Conservation (phyloP, 148 eudicot genomes). For the Camellia granthamiana region DNA sequence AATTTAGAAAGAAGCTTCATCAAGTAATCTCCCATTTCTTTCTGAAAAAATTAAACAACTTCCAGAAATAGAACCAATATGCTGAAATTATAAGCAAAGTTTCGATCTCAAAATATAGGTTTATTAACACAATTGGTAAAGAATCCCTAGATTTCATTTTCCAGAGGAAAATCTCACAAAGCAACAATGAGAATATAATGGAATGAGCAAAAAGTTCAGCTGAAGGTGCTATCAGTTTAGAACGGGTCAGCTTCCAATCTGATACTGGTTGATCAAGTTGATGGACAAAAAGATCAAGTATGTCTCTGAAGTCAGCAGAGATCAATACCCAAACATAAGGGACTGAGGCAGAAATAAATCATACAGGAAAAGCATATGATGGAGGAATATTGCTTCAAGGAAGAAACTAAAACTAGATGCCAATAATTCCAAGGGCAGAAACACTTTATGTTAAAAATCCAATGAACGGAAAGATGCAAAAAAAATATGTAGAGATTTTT, state of each 20-base stretch:
- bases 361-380: background rate
- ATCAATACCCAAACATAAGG: background rate
- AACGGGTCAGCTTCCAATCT: constrained; percentile 1
- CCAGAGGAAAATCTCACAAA: background rate
- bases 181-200: background rate
- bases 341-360: background rate
- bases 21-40: background rate
- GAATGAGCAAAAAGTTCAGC: no score
- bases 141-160: background rate
- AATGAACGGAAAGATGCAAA: background rate
- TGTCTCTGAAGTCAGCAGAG: background rate
- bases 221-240: background rate
- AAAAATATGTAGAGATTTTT: background rate
- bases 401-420: constrained; percentile 5
- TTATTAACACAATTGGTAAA: background rate
- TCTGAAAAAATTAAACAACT: background rate
- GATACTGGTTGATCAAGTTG: background rate
- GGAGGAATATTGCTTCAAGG: background rate
- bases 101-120: background rate
- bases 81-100: background rate
- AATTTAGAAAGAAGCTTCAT: background rate
- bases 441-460: background rate
- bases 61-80: background rate
- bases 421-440: background rate
- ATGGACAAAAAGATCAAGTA: background rate